Evolutionary conservation across 805 yeast species (phyloP), one percentile per base, ranked within the genome.

Genomic region (Yarrowia deformans): DNA sequence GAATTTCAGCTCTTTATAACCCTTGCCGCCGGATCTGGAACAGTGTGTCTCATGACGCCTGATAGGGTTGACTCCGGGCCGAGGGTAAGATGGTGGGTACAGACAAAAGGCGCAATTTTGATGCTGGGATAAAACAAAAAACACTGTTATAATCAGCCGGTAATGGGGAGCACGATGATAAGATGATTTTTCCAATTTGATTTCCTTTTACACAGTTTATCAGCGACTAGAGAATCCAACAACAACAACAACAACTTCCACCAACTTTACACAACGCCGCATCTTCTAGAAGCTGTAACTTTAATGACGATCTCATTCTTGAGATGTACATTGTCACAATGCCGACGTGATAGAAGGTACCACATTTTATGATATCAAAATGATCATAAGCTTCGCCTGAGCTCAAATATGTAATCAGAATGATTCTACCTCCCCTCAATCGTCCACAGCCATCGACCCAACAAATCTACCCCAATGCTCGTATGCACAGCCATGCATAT

Each of bases 401-500:
- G 1, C 34, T 8, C 2, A 16, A 14, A 2, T 13, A 48, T 23
- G 3, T 5, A 23, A 34, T 46, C 32, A 19, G 34, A 5, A 19
- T 10, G 6, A 1, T 19, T 18, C 19, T 16, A 23, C 7, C 10
- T 8, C 29, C 8, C 18, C 35, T 39, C 29, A 10, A 39, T 5
- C 18, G 9, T 35, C 45, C 45, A 14, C 6, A 10, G 14, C 16
- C 19, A 3, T 0, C n/a, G 2, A 13, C 58, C 43, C 42, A 35
- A 35, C 43, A 52, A 5, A 9, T 32, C 48, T 18, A 12, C 34
- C 42, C 45, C 43, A 54, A 19, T 18, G n/a, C 45, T 54, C 60
- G 60, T 54, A 54, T 54, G 60, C 60, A 54, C 45, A 19, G 60
- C 60, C 45, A 54, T 54, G 60, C 60, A 39, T 39, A 54, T 39